Conservation (phyloP, 345 rosid genomes). For the Citrus unshiu region DNA sequence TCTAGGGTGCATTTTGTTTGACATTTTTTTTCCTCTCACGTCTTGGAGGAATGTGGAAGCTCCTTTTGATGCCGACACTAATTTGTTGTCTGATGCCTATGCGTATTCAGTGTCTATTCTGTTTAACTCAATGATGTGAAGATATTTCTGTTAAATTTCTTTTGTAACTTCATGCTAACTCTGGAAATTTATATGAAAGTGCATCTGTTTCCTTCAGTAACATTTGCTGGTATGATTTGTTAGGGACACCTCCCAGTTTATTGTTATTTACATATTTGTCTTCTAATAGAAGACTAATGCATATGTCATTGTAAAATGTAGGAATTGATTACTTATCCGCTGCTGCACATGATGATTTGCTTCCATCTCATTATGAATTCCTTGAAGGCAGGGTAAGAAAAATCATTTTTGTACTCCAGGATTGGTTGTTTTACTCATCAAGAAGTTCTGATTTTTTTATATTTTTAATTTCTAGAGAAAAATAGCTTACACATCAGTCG, state of each 20-base stretch:
- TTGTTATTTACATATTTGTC: background rate
- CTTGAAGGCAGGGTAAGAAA: slow-evolving; percentile 32
- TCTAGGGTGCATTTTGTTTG: background rate
- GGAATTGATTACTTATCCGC: slow-evolving; percentile 49
- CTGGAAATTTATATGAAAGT: background rate
- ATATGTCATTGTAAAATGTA: slow-evolving; percentile 17
- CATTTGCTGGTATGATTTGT: background rate
- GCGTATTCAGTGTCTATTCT: background rate
- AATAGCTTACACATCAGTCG: background rate
- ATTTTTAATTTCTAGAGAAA: background rate
- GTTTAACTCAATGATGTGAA: background rate
- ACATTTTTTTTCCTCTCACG: background rate
- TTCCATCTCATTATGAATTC: slow-evolving; percentile 29
- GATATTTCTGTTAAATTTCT: background rate
- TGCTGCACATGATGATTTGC: slow-evolving; percentile 21
- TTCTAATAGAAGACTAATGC: background rate
- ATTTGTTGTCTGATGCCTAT: background rate
- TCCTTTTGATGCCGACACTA: background rate
- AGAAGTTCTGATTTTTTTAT: background rate
- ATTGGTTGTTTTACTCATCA: background rate
- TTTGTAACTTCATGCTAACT: background rate
- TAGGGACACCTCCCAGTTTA: background rate
- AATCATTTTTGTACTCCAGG: background rate
- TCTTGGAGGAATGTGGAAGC: background rate
- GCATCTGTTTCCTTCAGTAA: background rate